phyloP scores from a whole-genome alignment of 768 basidiomycete genomes.

The Boletus bicolor region DNA sequence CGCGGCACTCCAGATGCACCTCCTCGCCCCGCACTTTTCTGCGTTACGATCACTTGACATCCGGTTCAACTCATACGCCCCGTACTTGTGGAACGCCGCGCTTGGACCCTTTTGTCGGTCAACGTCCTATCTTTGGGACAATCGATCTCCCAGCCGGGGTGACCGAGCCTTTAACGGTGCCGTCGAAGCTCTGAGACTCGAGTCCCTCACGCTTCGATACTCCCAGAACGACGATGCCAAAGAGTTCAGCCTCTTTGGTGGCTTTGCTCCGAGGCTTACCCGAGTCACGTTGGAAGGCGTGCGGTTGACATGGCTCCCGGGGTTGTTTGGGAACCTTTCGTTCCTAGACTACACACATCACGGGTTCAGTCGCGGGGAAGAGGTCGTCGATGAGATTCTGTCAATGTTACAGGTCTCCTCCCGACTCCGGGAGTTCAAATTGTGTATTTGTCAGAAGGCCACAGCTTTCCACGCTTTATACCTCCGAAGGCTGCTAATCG shows the following conservation, averaged over 20 bases:
- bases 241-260: slow-evolving; percentile 62
- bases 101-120: slow-evolving; percentile 51
- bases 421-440: slow-evolving; percentile 49
- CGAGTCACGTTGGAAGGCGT: slow-evolving; percentile 61
- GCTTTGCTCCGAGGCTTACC: slow-evolving; percentile 53
- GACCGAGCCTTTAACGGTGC: slow-evolving; percentile 11
- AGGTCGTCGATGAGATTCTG: slow-evolving; percentile 56
- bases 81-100: slow-evolving; percentile 67
- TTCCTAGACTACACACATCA: slow-evolving; percentile 73
- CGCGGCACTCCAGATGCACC: slow-evolving; percentile 61
- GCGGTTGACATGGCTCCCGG: slow-evolving; percentile 58
- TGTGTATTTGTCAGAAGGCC: slow-evolving; percentile 50
- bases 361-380: slow-evolving; percentile 56
- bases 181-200: slow-evolving; percentile 43
- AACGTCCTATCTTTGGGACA: slow-evolving; percentile 23
- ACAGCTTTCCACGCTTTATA: slow-evolving; percentile 17
- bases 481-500: slow-evolving; percentile 17
- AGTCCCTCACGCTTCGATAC: slow-evolving; percentile 56
- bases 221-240: slow-evolving; percentile 67
- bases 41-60: slow-evolving; percentile 65
- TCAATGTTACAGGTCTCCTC: slow-evolving; percentile 54
- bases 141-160: slow-evolving; percentile 12
- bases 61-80: slow-evolving; percentile 50
- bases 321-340: slow-evolving; percentile 58
- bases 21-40: slow-evolving; percentile 45